Base-by-base conservation (phyloP, 768 basidiomycete genomes). In the Pleurotus salmoneostramineus region DNA sequence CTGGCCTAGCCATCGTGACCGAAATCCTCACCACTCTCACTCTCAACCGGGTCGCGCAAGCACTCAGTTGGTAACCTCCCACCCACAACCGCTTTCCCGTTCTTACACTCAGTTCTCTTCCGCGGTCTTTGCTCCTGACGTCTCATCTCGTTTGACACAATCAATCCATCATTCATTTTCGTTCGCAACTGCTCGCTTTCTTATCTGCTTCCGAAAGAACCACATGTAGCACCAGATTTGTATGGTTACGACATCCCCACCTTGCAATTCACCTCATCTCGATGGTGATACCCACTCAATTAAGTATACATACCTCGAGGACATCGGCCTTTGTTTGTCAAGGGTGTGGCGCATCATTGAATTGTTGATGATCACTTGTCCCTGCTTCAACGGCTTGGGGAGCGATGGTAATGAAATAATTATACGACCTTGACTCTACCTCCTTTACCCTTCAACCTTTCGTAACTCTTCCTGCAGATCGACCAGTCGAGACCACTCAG, bases 11-110 rank as follows among this genome's bases (percentile, higher is more conserved):
- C 21, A 67, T 89, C 59, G 77, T 89, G 57, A 93, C 90, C 6
- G 91, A 93, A 69, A 83, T 93, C 62, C 68, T 92, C 63, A 87
- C 90, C 7, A 89, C 88, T 3, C 80, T 93, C 56, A 78, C 81
- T 50, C 75, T 93, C 50, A 89, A 89, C 66, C 84, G 87, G 34
- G 88, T 91, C 78, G 80, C 87, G 31, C 76, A 78, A 59, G 72
- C 74, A 27, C 68, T 89, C 34, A 76, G 75, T 56, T 91, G 89
- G 89, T 69, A 69, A 32, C 42, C 36, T 32, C 50, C 56, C 37
- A 40, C n/a, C n/a, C n/a, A 40, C 37, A 8, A 42, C 46, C 27
- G 27, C 27, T 57, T 44, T 32, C 50, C 40, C 37, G 15, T 14
- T 15, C 50, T 43, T 17, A 15, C 36, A 11, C 27, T 27, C 56